A percentile compares a stretch with the other conserved stretches of the same genome.
Conservation (phyloP, 78 protist species). For the Tieghemostelium lacteum region DNA sequence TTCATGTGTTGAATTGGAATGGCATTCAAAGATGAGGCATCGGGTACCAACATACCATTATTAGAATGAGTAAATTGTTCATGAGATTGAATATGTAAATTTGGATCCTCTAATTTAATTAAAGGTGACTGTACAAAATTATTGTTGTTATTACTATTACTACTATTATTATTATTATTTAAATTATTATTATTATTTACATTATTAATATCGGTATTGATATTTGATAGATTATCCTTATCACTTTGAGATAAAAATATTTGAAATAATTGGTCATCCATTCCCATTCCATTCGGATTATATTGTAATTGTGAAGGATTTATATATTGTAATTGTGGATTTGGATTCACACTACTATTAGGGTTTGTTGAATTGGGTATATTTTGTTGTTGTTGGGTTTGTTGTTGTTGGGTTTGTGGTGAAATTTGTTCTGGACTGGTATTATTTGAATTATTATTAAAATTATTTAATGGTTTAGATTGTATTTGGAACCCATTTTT, state of each 20-base stretch:
- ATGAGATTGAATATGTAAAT: too few relatives aligned
- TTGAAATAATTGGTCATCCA: constrained; percentile 36
- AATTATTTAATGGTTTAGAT: not conserved
- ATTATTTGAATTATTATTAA: not conserved
- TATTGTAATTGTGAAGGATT: too few relatives aligned
- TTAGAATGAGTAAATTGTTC: not conserved
- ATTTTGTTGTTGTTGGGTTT: not conserved
- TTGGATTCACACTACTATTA: too few relatives aligned
- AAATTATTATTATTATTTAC: not conserved
- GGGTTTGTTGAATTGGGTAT: constrained; percentile 1
- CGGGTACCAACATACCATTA: constrained; percentile 1
- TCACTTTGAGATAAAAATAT: constrained; percentile 12
- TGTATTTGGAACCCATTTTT: not conserved
- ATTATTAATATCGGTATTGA: not conserved
- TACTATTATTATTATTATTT: constrained; percentile 4
- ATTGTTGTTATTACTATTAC: not conserved
- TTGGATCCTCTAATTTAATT: constrained; percentile 2
- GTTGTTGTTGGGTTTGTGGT: not conserved
- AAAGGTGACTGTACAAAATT: not conserved
- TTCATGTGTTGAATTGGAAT: constrained; percentile 20
- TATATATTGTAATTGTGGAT: too few relatives aligned
- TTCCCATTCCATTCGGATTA: not conserved
- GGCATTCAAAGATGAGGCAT: too few relatives aligned
- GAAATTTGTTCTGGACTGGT: constrained; percentile 12
- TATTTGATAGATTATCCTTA: constrained; percentile 2